Percentiles rank a stretch among this genome's conserved stretches.
phyloP scores from a whole-genome alignment of 345 rosid genomes.

The Ailanthus altissimus region DNA sequence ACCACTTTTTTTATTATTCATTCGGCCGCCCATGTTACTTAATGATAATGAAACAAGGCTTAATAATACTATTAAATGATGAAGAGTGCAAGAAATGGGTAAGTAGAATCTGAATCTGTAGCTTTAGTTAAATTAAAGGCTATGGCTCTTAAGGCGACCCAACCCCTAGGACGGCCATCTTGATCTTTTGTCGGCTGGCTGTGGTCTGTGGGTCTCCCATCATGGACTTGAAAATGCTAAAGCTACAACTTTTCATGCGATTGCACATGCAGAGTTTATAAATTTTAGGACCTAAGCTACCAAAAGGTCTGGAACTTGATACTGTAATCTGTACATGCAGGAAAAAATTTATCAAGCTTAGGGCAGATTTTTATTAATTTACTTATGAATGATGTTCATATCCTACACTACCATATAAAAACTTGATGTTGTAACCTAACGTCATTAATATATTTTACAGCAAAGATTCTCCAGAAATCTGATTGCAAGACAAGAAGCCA shows the following conservation, averaged over 20 bases:
- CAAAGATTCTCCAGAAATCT: neutral
- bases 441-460: neutral
- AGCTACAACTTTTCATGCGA: neutral
- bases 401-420: neutral
- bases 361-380: neutral
- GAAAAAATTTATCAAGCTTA: neutral
- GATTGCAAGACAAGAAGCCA: conserved; percentile 12
- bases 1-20: conserved; percentile 22
- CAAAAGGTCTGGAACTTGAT: neutral
- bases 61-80: neutral
- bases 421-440: neutral
- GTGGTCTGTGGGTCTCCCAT: conserved; percentile 65
- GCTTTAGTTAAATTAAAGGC: conserved; percentile 34
- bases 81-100: neutral
- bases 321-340: neutral
- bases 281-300: neutral
- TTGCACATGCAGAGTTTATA: neutral
- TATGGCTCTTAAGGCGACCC: conserved; percentile 10
- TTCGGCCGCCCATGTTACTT: conserved; percentile 32
- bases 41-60: conserved; percentile 25
- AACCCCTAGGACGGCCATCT: conserved; percentile 35
- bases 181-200: conserved; percentile 60
- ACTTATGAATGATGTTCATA: neutral
- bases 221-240: neutral
- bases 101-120: conserved; percentile 13